phyloP scores from a whole-genome alignment of 2,329 filamentous ascomycete species.

The Penicillium expansum region DNA sequence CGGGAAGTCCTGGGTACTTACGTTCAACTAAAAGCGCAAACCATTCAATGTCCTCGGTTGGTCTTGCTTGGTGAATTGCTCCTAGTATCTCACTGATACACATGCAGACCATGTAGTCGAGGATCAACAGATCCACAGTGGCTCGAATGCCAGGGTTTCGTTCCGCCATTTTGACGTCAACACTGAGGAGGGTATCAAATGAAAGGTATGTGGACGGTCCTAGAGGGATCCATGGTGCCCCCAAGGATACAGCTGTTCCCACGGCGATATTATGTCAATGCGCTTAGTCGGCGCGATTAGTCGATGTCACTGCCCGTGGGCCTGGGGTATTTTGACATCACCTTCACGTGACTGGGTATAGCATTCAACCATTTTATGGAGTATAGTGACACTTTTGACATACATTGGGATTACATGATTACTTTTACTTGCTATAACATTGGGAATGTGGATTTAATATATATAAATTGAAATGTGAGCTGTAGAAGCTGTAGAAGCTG shows the following conservation, averaged over 20 bases:
- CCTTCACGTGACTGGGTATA: neutral
- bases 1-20: constrained; percentile 17
- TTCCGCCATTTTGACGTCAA: constrained; percentile 1
- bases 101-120: constrained; percentile 56
- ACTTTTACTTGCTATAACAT: neutral
- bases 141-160: constrained; percentile 33
- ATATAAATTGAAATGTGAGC: no score
- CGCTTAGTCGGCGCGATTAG: neutral
- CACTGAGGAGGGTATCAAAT: neutral
- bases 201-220: neutral
- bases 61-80: constrained; percentile 18
- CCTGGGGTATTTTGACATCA: neutral
- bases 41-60: constrained; percentile 21
- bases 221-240: constrained; percentile 1
- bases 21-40: constrained; percentile 27
- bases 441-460: no score
- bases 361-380: neutral
- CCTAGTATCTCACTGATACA: constrained; percentile 45
- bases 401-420: neutral
- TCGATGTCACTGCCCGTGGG: neutral
- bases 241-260: neutral
- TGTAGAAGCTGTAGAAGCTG: no score
- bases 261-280: neutral
- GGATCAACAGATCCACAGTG: constrained; percentile 54
- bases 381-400: neutral